Conservation (phyloP, 2,329 filamentous ascomycete species). For the Fusarium udum region DNA sequence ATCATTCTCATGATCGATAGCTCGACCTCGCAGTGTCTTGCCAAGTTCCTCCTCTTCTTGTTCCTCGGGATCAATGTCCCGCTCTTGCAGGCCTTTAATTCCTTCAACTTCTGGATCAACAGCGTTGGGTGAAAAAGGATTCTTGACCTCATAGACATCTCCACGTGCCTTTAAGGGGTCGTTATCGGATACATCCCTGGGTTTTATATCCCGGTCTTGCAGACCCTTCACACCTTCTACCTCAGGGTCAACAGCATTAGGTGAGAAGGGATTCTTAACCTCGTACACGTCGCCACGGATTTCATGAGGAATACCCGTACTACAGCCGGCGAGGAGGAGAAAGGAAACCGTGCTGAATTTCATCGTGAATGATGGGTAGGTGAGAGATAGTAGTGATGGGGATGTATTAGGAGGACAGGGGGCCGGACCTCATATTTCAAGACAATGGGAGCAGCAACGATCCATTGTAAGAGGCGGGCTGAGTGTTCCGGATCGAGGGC, state of each 20-base stretch:
- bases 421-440: slow-evolving; percentile 29
- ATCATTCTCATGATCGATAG: slow-evolving; percentile 2
- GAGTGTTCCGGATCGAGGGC: slow-evolving; percentile 24
- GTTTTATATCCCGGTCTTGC: neutral
- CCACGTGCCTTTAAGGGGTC: neutral
- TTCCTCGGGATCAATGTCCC: neutral
- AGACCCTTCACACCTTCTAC: slow-evolving; percentile 5
- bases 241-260: neutral
- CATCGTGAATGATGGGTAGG: slow-evolving; percentile 10
- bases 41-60: neutral
- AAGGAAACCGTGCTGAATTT: slow-evolving; percentile 37
- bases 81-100: neutral
- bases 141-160: neutral
- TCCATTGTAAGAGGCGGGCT: neutral
- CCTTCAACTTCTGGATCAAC: slow-evolving; percentile 15
- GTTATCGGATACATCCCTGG: neutral
- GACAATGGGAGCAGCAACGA: neutral
- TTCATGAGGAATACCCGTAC: slow-evolving; percentile 26
- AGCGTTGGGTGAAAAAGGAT: neutral
- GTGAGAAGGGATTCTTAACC: neutral
- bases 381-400: neutral
- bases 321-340: slow-evolving; percentile 26
- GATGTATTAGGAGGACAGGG: neutral
- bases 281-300: slow-evolving; percentile 1
- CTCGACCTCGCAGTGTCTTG: neutral